A percentile compares a stretch with the other conserved stretches of the same genome.
Conservation (phyloP, 2,329 filamentous ascomycete genomes). For the Fusarium denticulatum region DNA sequence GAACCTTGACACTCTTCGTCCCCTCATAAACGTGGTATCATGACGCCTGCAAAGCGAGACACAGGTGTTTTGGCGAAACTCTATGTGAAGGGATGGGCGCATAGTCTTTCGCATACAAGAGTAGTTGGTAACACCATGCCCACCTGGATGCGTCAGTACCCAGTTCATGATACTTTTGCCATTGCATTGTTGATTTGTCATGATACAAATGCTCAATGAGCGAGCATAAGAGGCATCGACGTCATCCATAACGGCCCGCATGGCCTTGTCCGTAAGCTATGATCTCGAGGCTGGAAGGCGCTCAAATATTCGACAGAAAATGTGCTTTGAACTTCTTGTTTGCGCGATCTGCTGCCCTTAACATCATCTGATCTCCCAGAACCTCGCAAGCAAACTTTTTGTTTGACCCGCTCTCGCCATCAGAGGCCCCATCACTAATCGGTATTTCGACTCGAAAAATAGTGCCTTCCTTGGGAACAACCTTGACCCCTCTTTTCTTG, state of each 20-base stretch:
- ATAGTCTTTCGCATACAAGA: not conserved
- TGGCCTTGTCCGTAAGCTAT: not conserved
- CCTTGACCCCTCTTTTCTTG: slow-evolving; percentile 73
- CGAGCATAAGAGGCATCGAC: not conserved
- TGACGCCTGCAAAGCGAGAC: not conserved
- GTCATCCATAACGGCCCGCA: not conserved
- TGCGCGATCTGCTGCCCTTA: slow-evolving; percentile 82
- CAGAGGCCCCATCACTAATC: slow-evolving; percentile 23
- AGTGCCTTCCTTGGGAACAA: slow-evolving; percentile 89
- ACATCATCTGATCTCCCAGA: slow-evolving; percentile 86
- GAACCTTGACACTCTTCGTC: not conserved
- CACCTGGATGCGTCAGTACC: not conserved
- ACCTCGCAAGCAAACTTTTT: slow-evolving; percentile 78
- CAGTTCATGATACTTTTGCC: not conserved
- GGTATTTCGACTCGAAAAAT: slow-evolving; percentile 82
- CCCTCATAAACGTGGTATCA: not conserved
- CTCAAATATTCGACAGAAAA: slow-evolving; percentile 78
- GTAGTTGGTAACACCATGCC: too few species aligned
- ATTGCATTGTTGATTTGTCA: not conserved
- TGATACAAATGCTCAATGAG: not conserved
- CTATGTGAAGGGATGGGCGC: not conserved
- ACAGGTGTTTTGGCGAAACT: not conserved
- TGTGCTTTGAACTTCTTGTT: slow-evolving; percentile 93
- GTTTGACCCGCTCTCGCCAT: slow-evolving; percentile 28
- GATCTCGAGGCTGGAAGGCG: not conserved